Percentiles rank a stretch among this genome's conserved stretches.
phyloP scores from a whole-genome alignment of 805 yeast species.

The Ogataea angusta region DNA sequence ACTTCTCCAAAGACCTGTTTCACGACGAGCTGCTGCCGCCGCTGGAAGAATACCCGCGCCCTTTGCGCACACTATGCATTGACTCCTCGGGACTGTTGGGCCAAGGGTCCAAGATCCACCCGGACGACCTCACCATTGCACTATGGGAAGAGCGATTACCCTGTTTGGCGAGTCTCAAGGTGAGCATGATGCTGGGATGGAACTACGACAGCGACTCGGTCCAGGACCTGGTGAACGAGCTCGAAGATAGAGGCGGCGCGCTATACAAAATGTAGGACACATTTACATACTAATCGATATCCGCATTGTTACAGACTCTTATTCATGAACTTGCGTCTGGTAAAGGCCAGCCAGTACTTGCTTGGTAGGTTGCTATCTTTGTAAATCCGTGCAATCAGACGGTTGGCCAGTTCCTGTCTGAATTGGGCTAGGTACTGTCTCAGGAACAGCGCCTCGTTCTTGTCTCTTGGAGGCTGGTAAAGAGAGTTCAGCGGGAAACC shows the following conservation, averaged over 20 bases:
- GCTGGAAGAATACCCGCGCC: constrained; percentile 34
- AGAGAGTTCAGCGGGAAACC: constrained; percentile 89
- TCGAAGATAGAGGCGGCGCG: constrained; percentile 80
- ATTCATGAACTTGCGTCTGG: constrained; percentile 94
- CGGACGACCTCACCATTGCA: constrained; percentile 86
- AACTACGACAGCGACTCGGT: constrained; percentile 60
- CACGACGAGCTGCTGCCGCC: constrained; percentile 42
- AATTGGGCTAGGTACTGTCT: constrained; percentile 84
- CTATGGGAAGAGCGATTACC: constrained; percentile 77
- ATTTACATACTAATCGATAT: neutral
- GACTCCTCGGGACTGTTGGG: constrained; percentile 88
- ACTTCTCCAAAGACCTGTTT: constrained; percentile 53
- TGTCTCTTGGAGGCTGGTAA: constrained; percentile 68
- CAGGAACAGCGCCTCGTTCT: constrained; percentile 73
- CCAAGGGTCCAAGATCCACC: constrained; percentile 76
- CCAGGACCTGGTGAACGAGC: constrained; percentile 57
- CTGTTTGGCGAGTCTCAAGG: constrained; percentile 53
- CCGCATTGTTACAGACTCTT: constrained; percentile 52
- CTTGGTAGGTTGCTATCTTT: constrained; percentile 71
- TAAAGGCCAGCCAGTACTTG: constrained; percentile 94
- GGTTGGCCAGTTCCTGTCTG: constrained; percentile 86
- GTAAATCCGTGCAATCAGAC: constrained; percentile 74
- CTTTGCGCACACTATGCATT: constrained; percentile 60
- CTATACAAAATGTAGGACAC: constrained; percentile 41
- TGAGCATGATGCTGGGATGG: constrained; percentile 87